Evolutionary conservation across 306 rosid species (phyloP).

Genomic region (Trichosanthes truncata): DNA sequence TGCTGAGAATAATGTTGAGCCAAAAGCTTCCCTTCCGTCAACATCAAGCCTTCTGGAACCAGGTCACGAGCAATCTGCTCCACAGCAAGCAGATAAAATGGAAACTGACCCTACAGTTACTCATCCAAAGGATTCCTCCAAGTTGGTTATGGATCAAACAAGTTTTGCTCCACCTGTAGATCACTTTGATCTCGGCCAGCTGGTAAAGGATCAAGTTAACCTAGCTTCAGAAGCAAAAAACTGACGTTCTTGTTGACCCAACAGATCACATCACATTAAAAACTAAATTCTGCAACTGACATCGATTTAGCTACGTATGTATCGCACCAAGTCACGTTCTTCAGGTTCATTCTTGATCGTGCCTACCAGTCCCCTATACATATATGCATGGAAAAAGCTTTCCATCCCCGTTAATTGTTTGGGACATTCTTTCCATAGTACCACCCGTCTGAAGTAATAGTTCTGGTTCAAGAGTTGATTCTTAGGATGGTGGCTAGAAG

Average conservation of each 20-base stretch:
- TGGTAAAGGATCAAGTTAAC: constrained; percentile 20
- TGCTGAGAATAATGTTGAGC: constrained; percentile 33
- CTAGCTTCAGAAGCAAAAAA: constrained; percentile 27
- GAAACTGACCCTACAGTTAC: neutral
- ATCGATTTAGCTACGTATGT: neutral
- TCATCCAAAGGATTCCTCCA: constrained; percentile 16
- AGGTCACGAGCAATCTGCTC: constrained; percentile 18
- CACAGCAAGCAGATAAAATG: constrained; percentile 1
- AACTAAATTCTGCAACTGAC: neutral
- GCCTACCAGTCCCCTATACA: neutral
- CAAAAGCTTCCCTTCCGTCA: constrained; percentile 17
- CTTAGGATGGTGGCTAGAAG: constrained; percentile 5
- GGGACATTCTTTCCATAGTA: neutral
- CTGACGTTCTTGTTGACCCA: constrained; percentile 26
- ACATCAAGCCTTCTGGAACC: constrained; percentile 21
- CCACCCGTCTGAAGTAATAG: neutral
- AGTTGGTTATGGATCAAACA: constrained; percentile 7
- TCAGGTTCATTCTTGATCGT: neutral
- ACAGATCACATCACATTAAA: neutral
- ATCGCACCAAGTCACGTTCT: neutral
- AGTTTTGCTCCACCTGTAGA: constrained; percentile 12
- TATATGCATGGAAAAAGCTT: neutral
- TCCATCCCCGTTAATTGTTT: neutral
- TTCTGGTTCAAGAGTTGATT: constrained; percentile 4
- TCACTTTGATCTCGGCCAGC: constrained; percentile 24